Evolutionary conservation across 139 green algal species (phyloP).

Genomic region (Ostreobium quekettii): DNA sequence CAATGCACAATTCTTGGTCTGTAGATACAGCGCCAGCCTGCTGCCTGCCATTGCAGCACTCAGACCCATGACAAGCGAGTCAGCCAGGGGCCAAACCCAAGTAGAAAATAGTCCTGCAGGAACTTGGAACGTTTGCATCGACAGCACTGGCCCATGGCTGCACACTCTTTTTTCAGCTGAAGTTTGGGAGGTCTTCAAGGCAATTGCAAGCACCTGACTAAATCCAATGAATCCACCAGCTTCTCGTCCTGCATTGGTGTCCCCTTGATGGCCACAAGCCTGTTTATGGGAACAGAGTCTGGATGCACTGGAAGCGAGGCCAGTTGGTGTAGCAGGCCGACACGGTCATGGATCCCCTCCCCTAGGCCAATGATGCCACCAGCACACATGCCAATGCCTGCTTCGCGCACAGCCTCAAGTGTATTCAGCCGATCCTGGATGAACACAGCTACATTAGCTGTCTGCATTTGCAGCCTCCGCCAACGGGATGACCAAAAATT

Average conservation of each 20-base stretch:
- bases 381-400: constrained; percentile 92
- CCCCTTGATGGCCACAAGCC: constrained; percentile 84
- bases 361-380: constrained; percentile 91
- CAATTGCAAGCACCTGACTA: constrained; percentile 12
- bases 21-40: too few species aligned
- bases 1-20: too few species aligned
- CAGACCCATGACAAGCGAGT: background rate
- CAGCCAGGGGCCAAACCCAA: background rate
- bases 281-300: constrained; percentile 95
- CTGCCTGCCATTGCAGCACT: too few species aligned
- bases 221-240: background rate
- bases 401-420: constrained; percentile 73
- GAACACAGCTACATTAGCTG: too few species aligned
- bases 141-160: background rate
- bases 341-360: constrained; percentile 71
- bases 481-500: too few species aligned
- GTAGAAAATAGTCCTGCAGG: background rate
- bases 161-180: background rate
- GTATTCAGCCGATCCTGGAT: constrained; percentile 78
- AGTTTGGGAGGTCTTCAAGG: too few species aligned
- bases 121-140: background rate
- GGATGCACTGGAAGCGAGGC: constrained; percentile 92
- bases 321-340: constrained; percentile 75
- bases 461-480: too few species aligned
- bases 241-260: constrained; percentile 70